Conservation (phyloP, 1,284 basidiomycete species). For the Peniophora sp. region DNA sequence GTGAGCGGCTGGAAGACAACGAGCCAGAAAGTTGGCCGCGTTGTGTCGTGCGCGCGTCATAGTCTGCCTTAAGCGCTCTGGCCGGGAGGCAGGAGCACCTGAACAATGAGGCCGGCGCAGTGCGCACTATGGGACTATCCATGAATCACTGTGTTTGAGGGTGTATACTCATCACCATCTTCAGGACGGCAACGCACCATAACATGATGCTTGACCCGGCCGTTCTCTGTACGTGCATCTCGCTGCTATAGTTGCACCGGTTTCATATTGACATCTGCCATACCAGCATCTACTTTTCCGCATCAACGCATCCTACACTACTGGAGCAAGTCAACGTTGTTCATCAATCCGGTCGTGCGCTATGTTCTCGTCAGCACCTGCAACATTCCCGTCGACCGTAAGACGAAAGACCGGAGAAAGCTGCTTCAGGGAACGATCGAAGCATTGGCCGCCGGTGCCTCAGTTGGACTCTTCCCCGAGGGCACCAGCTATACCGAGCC, state of each 20-base stretch:
- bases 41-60: no score
- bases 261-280: neutral
- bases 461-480: slow-evolving; percentile 92
- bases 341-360: slow-evolving; percentile 66
- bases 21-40: no score
- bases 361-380: slow-evolving; percentile 83
- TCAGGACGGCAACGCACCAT: slow-evolving; percentile 79
- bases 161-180: no score
- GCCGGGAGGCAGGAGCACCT: no score
- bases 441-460: slow-evolving; percentile 68
- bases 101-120: no score
- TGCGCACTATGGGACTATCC: no score
- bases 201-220: slow-evolving; percentile 91
- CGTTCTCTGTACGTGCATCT: slow-evolving; percentile 60
- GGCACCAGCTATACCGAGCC: slow-evolving; percentile 89
- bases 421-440: slow-evolving; percentile 91
- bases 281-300: slow-evolving; percentile 67
- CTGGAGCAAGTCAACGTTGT: slow-evolving; percentile 86
- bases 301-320: slow-evolving; percentile 81
- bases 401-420: slow-evolving; percentile 82
- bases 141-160: no score
- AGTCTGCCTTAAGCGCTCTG: no score
- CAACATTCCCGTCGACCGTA: slow-evolving; percentile 93
- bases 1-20: no score
- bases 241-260: neutral